A percentile compares a stretch with the other conserved stretches of the same genome.
These are phyloP conservation scores for Apophysomyces sp. DNA, from an alignment of 371 early-diverging fungal genomes.

Conservation along the genomic window DNA sequence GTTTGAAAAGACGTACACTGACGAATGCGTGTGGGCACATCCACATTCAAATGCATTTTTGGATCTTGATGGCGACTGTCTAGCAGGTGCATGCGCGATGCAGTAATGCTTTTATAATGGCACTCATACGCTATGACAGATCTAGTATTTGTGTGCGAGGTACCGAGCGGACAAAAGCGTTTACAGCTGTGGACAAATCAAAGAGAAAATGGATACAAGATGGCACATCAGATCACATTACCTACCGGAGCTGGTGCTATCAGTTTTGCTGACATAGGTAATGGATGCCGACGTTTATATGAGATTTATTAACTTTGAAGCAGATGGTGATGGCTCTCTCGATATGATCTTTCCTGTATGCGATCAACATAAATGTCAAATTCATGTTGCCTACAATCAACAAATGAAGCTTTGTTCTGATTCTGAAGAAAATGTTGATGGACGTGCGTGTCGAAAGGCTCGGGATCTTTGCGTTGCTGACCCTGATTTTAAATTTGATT, in stretches of 20 bases:
- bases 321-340: slow-evolving; percentile 85
- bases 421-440: slow-evolving; percentile 25
- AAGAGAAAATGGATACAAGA: slow-evolving; percentile 59
- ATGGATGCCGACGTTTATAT: slow-evolving; percentile 8
- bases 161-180: slow-evolving; percentile 33
- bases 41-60: slow-evolving; percentile 91
- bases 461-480: slow-evolving; percentile 75
- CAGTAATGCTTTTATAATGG: background rate
- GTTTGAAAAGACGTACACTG: slow-evolving; percentile 19
- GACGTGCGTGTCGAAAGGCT: slow-evolving; percentile 57
- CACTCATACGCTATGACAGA: slow-evolving; percentile 44
- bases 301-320: background rate
- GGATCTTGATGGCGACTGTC: slow-evolving; percentile 91
- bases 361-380: slow-evolving; percentile 47
- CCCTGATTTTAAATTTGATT: slow-evolving; percentile 67
- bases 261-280: slow-evolving; percentile 83
- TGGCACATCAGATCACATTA: slow-evolving; percentile 56
- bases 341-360: slow-evolving; percentile 84
- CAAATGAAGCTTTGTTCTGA: slow-evolving; percentile 79
- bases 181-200: slow-evolving; percentile 82
- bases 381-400: slow-evolving; percentile 82
- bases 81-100: slow-evolving; percentile 53
- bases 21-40: slow-evolving; percentile 64
- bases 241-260: slow-evolving; percentile 78
- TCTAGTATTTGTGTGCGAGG: slow-evolving; percentile 79